Conservation (phyloP, 495 filamentous ascomycete species). For the Hypoxylon fragiforme region DNA sequence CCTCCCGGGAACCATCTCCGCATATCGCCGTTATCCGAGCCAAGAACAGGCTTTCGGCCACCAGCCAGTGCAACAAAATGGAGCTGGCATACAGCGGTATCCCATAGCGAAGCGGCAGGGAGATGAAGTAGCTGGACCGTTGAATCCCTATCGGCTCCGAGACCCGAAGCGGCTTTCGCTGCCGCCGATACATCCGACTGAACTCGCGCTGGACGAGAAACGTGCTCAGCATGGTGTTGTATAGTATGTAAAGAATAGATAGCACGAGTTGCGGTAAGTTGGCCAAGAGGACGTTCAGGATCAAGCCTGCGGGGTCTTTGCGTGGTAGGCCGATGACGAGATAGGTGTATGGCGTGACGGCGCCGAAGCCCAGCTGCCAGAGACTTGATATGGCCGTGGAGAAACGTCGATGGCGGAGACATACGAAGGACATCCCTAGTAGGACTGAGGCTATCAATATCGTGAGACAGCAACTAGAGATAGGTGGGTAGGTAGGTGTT, state of each 20-base stretch:
- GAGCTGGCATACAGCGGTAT: conserved; percentile 37
- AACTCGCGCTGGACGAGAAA: conserved; percentile 27
- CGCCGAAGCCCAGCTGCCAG: conserved; percentile 36
- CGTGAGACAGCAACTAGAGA: no score
- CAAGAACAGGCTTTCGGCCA: conserved; percentile 48
- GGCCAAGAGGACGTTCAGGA: conserved; percentile 37
- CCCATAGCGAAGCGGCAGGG: conserved; percentile 45
- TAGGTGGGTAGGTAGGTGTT: no score
- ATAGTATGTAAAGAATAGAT: conserved; percentile 44
- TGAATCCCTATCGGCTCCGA: conserved; percentile 41
- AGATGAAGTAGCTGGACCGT: conserved; percentile 45
- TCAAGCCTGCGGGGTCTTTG: conserved; percentile 3
- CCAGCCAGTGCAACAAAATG: conserved; percentile 43
- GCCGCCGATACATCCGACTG: conserved; percentile 12
- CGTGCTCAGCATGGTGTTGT: conserved; percentile 15
- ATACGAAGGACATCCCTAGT: not conserved
- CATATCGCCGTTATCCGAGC: conserved; percentile 9
- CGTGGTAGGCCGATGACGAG: conserved; percentile 15
- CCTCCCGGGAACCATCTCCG: no score
- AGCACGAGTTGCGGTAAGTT: conserved; percentile 52
- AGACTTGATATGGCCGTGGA: conserved; percentile 21
- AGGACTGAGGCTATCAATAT: not conserved
- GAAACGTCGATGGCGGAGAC: not conserved
- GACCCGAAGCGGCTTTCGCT: conserved; percentile 45
- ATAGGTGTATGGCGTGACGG: conserved; percentile 32